Percentiles rank a stretch among this genome's conserved stretches.
These are phyloP conservation scores for Phalaenopsis equestris DNA, from an alignment of 106 monocot species.

Conservation along the genomic window DNA sequence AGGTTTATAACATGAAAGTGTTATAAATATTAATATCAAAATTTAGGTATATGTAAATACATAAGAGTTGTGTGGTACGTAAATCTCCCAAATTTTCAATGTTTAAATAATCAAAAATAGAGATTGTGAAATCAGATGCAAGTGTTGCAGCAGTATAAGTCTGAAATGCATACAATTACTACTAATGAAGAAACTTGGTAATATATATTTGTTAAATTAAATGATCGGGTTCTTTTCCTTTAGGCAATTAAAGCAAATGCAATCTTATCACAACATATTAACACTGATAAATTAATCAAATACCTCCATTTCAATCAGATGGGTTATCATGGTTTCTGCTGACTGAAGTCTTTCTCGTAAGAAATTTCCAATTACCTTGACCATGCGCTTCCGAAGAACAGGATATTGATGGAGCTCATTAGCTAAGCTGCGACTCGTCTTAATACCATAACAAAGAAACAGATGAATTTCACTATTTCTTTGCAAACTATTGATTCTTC, in stretches of 20 bases:
- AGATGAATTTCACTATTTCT: neutral
- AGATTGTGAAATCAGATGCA: neutral
- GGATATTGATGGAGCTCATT: constrained; percentile 90
- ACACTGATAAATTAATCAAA: neutral
- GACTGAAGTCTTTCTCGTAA: constrained; percentile 86
- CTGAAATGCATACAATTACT: neutral
- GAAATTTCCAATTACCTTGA: constrained; percentile 87
- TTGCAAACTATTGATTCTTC: neutral
- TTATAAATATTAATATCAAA: no score
- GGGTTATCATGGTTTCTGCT: constrained; percentile 90
- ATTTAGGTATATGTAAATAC: no score
- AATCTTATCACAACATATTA: neutral
- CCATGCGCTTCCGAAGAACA: constrained; percentile 78
- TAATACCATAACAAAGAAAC: constrained; percentile 15
- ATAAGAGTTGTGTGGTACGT: no score
- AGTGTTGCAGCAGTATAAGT: neutral
- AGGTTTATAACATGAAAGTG: no score
- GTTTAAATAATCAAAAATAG: neutral
- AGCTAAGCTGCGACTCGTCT: constrained; percentile 84
- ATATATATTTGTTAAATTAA: neutral
- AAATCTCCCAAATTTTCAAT: neutral
- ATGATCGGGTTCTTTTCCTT: neutral
- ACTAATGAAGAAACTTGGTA: neutral
- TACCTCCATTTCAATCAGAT: constrained; percentile 99
- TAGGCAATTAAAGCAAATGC: neutral